Evolutionary conservation across 129 eudicot species (phyloP).

Genomic region (Oenanthe sinensis): DNA sequence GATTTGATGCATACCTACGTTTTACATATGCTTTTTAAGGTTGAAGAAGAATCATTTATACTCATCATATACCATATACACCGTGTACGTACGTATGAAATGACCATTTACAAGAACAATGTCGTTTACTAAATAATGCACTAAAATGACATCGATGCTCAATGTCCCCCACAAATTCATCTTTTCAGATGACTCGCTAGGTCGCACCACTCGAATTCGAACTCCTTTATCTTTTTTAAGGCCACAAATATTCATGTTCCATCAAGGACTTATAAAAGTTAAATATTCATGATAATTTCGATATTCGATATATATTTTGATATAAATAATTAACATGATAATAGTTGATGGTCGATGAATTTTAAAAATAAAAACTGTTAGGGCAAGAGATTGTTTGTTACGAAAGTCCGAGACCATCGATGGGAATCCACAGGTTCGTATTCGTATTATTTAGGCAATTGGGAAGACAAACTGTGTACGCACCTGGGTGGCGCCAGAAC

Average conservation of each 20-base stretch:
- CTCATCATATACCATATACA: too few species aligned
- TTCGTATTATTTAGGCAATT: neutral
- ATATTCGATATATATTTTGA: too few species aligned
- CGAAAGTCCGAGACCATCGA: neutral
- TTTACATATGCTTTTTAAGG: neutral
- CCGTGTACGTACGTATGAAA: neutral
- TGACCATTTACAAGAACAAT: neutral
- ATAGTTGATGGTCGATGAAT: neutral
- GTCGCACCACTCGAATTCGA: too few species aligned
- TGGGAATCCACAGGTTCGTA: neutral
- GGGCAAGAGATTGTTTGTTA: constrained; percentile 1
- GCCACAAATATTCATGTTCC: neutral
- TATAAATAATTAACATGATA: neutral
- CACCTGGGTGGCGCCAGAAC: neutral
- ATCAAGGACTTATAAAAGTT: too few species aligned
- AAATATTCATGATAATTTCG: too few species aligned
- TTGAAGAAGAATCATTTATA: neutral
- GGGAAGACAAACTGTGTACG: neutral
- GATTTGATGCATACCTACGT: neutral
- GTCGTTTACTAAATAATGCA: too few species aligned
- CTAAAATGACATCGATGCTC: neutral
- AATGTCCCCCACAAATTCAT: neutral
- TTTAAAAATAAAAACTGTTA: neutral
- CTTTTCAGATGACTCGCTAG: too few species aligned
- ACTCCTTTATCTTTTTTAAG: too few species aligned